Percentiles rank a stretch among this genome's conserved stretches.
Conservation (phyloP, 768 basidiomycete genomes). For the Lactarius sp. region DNA sequence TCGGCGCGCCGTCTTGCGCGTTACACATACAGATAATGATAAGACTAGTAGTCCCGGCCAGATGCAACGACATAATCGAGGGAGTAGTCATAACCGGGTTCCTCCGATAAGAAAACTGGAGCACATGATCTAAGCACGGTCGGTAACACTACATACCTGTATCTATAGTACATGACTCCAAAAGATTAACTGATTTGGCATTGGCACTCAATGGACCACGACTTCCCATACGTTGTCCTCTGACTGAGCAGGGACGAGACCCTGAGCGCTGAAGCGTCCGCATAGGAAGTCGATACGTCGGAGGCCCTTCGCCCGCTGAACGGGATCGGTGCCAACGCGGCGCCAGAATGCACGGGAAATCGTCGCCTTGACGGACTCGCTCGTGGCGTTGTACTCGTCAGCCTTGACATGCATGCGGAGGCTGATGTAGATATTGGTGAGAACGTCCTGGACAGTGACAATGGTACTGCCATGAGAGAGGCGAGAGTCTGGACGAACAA, state of each 20-base stretch:
- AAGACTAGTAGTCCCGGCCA: too few species aligned
- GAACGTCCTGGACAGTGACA: constrained; percentile 13
- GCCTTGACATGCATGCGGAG: constrained; percentile 6
- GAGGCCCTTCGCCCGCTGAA: constrained; percentile 10
- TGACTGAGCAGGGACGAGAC: constrained; percentile 14
- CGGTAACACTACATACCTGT: too few species aligned
- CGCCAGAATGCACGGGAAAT: neutral
- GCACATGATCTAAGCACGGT: too few species aligned
- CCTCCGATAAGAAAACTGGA: too few species aligned
- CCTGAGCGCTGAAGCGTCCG: neutral
- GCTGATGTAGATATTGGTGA: neutral
- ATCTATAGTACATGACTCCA: too few species aligned
- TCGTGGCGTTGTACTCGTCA: constrained; percentile 2
- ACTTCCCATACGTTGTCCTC: constrained; percentile 12
- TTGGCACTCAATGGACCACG: neutral
- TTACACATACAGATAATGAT: too few species aligned
- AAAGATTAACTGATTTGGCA: too few species aligned
- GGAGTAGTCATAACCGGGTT: too few species aligned
- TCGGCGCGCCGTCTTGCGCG: too few species aligned
- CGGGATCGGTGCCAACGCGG: neutral
- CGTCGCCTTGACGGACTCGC: neutral
- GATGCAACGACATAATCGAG: too few species aligned
- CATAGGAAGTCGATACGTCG: constrained; percentile 15
- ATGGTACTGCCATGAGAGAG: neutral
- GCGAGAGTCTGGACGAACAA: neutral